phyloP scores from a whole-genome alignment of 129 eudicot genomes.

The Tanacetum coccineum region DNA sequence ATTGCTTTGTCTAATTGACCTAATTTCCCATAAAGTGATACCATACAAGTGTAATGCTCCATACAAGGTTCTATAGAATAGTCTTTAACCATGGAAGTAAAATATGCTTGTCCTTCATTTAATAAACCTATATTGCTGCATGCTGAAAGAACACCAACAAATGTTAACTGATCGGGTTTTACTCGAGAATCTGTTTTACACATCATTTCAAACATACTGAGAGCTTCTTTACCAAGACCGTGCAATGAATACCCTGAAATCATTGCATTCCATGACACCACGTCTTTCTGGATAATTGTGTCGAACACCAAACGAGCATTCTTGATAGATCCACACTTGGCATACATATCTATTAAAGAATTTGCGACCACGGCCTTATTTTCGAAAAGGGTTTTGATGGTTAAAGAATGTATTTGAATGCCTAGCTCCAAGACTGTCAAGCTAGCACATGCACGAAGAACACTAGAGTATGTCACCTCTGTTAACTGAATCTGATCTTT shows the following conservation, averaged over 20 bases:
- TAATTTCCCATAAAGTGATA: conserved; percentile 53
- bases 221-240: conserved; percentile 67
- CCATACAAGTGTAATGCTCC: conserved; percentile 90
- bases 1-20: conserved; percentile 64
- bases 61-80: conserved; percentile 55
- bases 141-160: conserved; percentile 72
- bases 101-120: conserved; percentile 49
- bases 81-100: conserved; percentile 47
- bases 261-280: conserved; percentile 76
- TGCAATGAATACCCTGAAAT: conserved; percentile 78
- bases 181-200: conserved; percentile 25
- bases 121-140: conserved; percentile 73
- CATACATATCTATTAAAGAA: conserved; percentile 71
- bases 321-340: conserved; percentile 67
- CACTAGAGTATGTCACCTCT: conserved; percentile 62
- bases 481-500: conserved; percentile 45
- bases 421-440: conserved; percentile 56
- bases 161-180: conserved; percentile 60
- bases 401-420: conserved; percentile 52
- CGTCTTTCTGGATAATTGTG: conserved; percentile 41
- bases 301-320: conserved; percentile 53
- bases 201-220: conserved; percentile 53
- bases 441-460: conserved; percentile 70
- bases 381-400: conserved; percentile 46
- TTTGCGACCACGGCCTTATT: conserved; percentile 44